Conservation (phyloP, 495 filamentous ascomycete genomes). For the Rhizodiscina lignyota region DNA sequence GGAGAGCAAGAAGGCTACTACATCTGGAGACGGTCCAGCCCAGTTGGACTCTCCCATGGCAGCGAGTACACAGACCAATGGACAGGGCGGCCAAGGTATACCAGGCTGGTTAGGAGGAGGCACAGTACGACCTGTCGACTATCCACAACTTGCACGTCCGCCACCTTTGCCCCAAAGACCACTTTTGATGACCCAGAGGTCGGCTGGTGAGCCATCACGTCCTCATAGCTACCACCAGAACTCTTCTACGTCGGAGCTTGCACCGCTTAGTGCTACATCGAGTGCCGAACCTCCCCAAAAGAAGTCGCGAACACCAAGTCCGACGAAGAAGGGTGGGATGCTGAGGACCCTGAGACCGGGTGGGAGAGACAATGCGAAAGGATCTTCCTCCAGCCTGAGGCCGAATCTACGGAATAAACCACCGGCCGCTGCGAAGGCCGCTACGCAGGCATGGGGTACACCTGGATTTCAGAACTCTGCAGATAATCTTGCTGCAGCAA, state of each 20-base stretch:
- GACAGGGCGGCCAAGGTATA: too few species aligned
- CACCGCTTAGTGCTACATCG: conserved; percentile 6
- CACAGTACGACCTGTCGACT: conserved; percentile 62
- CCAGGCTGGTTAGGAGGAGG: conserved; percentile 60
- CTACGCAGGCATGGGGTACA: conserved; percentile 62
- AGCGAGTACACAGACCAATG: too few species aligned
- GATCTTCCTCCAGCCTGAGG: conserved; percentile 24
- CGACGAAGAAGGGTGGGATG: conserved; percentile 67
- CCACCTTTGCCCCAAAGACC: conserved; percentile 49
- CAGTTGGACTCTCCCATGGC: too few species aligned
- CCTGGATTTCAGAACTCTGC: too few species aligned
- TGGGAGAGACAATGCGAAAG: conserved; percentile 40
- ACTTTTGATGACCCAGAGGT: conserved; percentile 28
- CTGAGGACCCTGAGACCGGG: conserved; percentile 61
- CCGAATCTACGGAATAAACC: conserved; percentile 3
- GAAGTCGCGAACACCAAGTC: conserved; percentile 52
- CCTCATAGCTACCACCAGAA: too few species aligned
- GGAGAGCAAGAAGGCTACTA: conserved; percentile 16
- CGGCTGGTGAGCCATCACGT: conserved; percentile 6
- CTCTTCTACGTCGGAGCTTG: too few species aligned
- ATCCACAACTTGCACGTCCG: conserved; percentile 57
- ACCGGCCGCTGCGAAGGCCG: conserved; percentile 62
- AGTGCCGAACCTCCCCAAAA: conserved; percentile 17
- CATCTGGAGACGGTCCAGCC: conserved; percentile 11
- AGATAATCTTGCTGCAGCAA: too few species aligned